phyloP scores from a whole-genome alignment of 176 grass and related monocot species.

The Oropetium thomaeum region DNA sequence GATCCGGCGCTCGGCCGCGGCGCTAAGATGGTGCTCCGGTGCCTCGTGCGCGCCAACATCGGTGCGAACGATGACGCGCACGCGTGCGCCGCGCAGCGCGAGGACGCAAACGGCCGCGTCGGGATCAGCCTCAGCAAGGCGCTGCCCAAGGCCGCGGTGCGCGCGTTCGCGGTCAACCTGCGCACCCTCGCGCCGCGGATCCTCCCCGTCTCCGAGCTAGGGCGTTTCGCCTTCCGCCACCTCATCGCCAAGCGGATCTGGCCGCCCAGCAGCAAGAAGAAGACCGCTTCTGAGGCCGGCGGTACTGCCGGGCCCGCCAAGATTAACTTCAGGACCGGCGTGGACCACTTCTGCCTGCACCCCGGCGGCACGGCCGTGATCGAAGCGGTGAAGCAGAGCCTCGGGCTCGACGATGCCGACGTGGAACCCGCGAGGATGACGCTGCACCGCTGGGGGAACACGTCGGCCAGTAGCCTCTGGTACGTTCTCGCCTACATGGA shows the following conservation, averaged over 20 bases:
- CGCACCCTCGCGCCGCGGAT: conserved; percentile 47
- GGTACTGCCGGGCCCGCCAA: background rate
- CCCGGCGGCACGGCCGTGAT: conserved; percentile 60
- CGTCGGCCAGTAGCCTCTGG: conserved; percentile 63
- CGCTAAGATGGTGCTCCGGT: conserved; percentile 58
- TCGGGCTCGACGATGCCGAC: conserved; percentile 52
- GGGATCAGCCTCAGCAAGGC: conserved; percentile 67
- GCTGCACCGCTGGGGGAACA: conserved; percentile 74
- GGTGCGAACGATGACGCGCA: conserved; percentile 55
- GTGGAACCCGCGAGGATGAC: conserved; percentile 69
- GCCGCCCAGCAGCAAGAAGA: background rate
- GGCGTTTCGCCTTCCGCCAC: conserved; percentile 21
- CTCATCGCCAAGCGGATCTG: background rate
- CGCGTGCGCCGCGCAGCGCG: conserved; percentile 50
- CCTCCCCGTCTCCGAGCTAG: conserved; percentile 54
- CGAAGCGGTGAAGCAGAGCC: conserved; percentile 41
- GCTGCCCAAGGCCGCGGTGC: conserved; percentile 62
- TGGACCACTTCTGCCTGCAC: conserved; percentile 79
- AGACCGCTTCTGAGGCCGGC: too few species aligned
- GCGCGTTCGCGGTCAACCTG: conserved; percentile 57
- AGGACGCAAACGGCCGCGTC: conserved; percentile 50
- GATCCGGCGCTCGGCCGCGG: conserved; percentile 27
- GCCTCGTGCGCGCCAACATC: conserved; percentile 54
- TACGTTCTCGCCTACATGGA: conserved; percentile 81
- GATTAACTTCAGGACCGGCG: conserved; percentile 55